A percentile compares a stretch with the other conserved stretches of the same genome.
phyloP scores from a whole-genome alignment of 2,329 filamentous ascomycete genomes.

The Cercospora berteroae region DNA sequence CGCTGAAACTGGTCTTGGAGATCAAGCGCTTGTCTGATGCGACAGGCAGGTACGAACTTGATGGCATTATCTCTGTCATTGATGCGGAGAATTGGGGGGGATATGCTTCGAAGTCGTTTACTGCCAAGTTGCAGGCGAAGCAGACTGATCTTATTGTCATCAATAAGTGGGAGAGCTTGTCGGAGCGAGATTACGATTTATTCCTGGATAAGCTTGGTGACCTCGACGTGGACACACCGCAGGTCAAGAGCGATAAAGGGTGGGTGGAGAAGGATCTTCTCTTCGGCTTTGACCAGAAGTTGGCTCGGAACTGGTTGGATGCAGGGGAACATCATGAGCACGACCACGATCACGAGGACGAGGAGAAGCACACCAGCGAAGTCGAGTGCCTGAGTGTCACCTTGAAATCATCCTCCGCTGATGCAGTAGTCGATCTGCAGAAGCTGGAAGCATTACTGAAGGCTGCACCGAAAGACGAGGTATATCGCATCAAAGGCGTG shows the following conservation, averaged over 20 bases:
- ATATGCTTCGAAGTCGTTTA: conserved; percentile 87
- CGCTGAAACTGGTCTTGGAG: conserved; percentile 86
- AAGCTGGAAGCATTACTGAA: conserved; percentile 67
- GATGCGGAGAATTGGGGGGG: conserved; percentile 95
- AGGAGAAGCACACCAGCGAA: conserved; percentile 69
- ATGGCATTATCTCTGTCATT: conserved; percentile 85
- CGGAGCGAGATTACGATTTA: conserved; percentile 71
- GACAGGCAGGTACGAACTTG: conserved; percentile 68
- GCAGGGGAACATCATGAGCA: conserved; percentile 41
- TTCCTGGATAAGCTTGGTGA: conserved; percentile 77
- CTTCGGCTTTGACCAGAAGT: conserved; percentile 81
- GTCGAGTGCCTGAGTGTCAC: conserved; percentile 89
- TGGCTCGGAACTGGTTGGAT: conserved; percentile 55
- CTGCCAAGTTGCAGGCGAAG: conserved; percentile 79
- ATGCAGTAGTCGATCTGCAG: conserved; percentile 56
- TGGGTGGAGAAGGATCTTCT: conserved; percentile 74
- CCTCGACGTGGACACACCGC: conserved; percentile 70
- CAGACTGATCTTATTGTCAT: conserved; percentile 90
- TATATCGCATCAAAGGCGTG: conserved; percentile 88
- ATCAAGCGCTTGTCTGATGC: conserved; percentile 76
- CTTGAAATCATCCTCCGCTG: conserved; percentile 44
- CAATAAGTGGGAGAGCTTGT: conserved; percentile 84
- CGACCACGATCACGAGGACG: conserved; percentile 43
- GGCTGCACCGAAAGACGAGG: conserved; percentile 81
- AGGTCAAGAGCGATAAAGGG: conserved; percentile 81